Conservation (phyloP, 768 basidiomycete species). For the Tylopilus intermedius region DNA sequence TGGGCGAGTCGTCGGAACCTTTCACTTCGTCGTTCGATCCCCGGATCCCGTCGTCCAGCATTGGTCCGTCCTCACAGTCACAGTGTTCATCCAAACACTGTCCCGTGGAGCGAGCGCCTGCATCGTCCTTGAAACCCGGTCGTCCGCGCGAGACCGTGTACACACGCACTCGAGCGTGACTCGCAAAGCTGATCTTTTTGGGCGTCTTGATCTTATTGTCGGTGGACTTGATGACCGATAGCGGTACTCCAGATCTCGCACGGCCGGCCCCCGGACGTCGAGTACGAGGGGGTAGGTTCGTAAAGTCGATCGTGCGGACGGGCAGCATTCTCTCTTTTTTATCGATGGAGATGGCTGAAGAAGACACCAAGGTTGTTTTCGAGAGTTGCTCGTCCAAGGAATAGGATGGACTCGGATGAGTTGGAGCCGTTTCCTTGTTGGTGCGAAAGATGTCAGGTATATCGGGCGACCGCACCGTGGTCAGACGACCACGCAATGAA, state of each 20-base stretch:
- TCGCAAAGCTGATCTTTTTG: constrained; percentile 25
- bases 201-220: constrained; percentile 17
- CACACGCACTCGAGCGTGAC: constrained; percentile 20
- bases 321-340: not conserved
- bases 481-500: not conserved
- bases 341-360: not conserved
- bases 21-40: not conserved
- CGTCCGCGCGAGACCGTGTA: constrained; percentile 14
- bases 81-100: not conserved
- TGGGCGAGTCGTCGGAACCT: not conserved
- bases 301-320: constrained; percentile 28
- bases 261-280: constrained; percentile 1
- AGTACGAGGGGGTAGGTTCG: constrained; percentile 12
- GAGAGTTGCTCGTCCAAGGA: not conserved
- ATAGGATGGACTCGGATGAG: not conserved
- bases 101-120: not conserved
- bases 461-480: not conserved
- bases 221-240: constrained; percentile 7
- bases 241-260: not conserved
- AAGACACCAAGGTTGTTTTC: not conserved
- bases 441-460: constrained; percentile 8
- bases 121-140: not conserved
- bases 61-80: not conserved
- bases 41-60: not conserved
- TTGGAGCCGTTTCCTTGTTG: not conserved